Conservation (phyloP, 1,284 basidiomycete genomes). For the Tremellales sp. region DNA sequence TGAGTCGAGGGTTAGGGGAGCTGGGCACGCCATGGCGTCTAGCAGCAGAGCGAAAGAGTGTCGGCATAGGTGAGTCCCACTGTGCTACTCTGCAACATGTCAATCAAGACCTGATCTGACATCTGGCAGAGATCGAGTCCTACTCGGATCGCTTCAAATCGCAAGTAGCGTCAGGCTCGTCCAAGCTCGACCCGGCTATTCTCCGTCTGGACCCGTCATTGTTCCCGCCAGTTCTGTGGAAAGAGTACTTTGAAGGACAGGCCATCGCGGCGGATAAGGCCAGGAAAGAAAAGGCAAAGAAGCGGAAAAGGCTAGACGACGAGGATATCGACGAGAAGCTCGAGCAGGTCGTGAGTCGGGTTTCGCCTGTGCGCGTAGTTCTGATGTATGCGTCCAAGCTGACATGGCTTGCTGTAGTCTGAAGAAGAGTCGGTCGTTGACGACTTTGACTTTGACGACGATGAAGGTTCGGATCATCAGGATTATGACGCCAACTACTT, state of each 20-base stretch:
- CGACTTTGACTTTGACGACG: slow-evolving; percentile 46
- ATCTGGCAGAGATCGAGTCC: slow-evolving; percentile 41
- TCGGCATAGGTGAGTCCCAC: slow-evolving; percentile 42
- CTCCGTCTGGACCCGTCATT: slow-evolving; percentile 33
- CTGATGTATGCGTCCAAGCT: neutral
- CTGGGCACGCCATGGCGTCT: slow-evolving; percentile 35
- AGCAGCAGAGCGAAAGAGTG: slow-evolving; percentile 33
- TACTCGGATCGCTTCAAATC: slow-evolving; percentile 39
- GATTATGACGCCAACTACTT: slow-evolving; percentile 50
- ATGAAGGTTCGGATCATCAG: slow-evolving; percentile 44
- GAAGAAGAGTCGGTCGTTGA: slow-evolving; percentile 25
- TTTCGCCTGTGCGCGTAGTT: neutral
- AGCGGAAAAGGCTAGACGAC: slow-evolving; percentile 23
- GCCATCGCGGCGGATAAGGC: neutral
- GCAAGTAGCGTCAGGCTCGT: slow-evolving; percentile 7
- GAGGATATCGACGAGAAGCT: slow-evolving; percentile 17
- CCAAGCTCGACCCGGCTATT: slow-evolving; percentile 20
- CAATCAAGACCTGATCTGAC: neutral
- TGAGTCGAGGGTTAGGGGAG: slow-evolving; percentile 7
- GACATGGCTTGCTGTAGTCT: slow-evolving; percentile 11
- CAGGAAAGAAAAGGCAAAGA: slow-evolving; percentile 15
- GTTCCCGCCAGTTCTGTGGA: slow-evolving; percentile 45
- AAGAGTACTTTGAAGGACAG: slow-evolving; percentile 41
- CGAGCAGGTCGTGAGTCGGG: slow-evolving; percentile 20
- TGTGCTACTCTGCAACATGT: neutral